Base-by-base conservation (phyloP, 768 basidiomycete genomes). In the Asterophora parasitica region DNA sequence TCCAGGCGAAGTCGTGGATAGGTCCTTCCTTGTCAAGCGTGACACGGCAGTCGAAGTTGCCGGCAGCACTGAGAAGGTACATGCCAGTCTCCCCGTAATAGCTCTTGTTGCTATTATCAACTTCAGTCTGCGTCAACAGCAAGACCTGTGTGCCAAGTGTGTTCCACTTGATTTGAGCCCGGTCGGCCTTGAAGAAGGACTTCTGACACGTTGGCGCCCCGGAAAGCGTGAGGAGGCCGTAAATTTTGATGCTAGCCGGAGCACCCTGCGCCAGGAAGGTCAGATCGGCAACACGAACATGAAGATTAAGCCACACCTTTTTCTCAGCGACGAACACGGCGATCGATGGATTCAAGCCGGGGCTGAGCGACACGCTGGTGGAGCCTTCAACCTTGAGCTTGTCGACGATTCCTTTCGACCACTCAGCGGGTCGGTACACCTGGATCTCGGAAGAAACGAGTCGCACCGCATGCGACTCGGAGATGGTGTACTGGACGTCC, bases 31-130 rank as follows among this genome's bases (percentile, higher is more conserved):
- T 97, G 69, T 96, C 93, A 57, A 90, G 70, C 1, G 76, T 71
- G 20, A 98, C 88, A 23, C 92, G 77, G 61, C 90, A 92, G 62
- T 97, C 94, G 58, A 93, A 97, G 57, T 92, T 89, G 12, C 95
- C 94, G 7, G 91, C 86, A 13, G 92, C 83, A 54, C 85, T 92
- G 52, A 98, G 79, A 11, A 97, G 77, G 68, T 95, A 97, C 60
- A 99, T 72, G 44, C 91, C 90, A 2, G 94, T 96, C 73, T 98
- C 95, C 45, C 96, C 96, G 56, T 98, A 99, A 66, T 99, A 99
- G 59, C 86, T 93, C 78, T 90, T 96, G 66, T 95, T 95, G 38
- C 90, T 86, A 63, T 90, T 91, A 61, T 99, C 95, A 44, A 97
- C 94, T 59, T 99, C 96, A 4, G 94, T 95, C 61, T 94, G 92